phyloP scores from a whole-genome alignment of 1,139 yeast species.

The Protomyces pachydermus region DNA sequence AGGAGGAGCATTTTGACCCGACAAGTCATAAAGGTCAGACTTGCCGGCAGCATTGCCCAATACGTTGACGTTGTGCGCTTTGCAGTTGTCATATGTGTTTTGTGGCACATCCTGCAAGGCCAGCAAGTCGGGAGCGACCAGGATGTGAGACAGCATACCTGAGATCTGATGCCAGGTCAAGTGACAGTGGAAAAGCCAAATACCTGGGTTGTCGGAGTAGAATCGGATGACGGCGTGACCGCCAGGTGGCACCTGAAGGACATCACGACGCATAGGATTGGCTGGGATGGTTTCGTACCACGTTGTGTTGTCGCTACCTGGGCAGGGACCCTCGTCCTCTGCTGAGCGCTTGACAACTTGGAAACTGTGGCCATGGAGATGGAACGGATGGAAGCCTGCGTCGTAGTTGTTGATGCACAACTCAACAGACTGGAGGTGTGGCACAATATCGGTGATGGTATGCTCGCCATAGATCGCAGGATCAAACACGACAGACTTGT shows the following conservation, averaged over 20 bases:
- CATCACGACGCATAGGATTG: slow-evolving; percentile 66
- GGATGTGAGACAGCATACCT: slow-evolving; percentile 68
- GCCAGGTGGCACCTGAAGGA: slow-evolving; percentile 59
- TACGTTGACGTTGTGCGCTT: slow-evolving; percentile 38
- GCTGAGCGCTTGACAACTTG: slow-evolving; percentile 59
- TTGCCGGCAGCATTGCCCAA: slow-evolving; percentile 86
- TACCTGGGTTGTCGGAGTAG: slow-evolving; percentile 80
- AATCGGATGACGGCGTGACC: slow-evolving; percentile 67
- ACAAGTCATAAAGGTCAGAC: slow-evolving; percentile 57
- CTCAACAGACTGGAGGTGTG: slow-evolving; percentile 58
- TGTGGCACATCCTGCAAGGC: slow-evolving; percentile 42
- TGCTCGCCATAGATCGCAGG: slow-evolving; percentile 68
- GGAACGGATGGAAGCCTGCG: slow-evolving; percentile 84
- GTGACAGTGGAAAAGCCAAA: slow-evolving; percentile 92
- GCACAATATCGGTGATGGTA: slow-evolving; percentile 66
- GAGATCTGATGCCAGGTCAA: slow-evolving; percentile 74
- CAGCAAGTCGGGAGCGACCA: slow-evolving; percentile 69
- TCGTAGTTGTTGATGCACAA: slow-evolving; percentile 65
- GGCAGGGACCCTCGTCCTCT: slow-evolving; percentile 47
- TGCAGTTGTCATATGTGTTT: slow-evolving; percentile 24
- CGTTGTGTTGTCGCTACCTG: slow-evolving; percentile 43
- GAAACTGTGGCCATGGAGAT: slow-evolving; percentile 75
- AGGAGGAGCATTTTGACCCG: slow-evolving; percentile 66
- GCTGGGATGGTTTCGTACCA: slow-evolving; percentile 47
- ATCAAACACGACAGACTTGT: slow-evolving; percentile 44